Base-by-base conservation (phyloP, 2,329 filamentous ascomycete species). In the Metarhizium brunneum region DNA sequence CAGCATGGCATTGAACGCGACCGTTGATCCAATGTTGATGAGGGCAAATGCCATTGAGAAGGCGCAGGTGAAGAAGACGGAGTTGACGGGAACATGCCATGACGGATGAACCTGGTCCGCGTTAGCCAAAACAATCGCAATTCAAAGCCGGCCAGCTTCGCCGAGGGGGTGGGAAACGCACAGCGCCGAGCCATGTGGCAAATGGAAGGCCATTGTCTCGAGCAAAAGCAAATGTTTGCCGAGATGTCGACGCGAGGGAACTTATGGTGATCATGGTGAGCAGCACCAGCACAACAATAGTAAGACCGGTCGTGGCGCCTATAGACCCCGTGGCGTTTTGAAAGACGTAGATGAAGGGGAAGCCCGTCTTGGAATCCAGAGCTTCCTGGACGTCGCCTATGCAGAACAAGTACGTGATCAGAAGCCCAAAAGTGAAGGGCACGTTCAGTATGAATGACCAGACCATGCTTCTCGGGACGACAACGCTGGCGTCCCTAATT, bases 1-100 rank as follows among this genome's bases (percentile, higher is more conserved):
- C 30, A 68, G 63, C 56, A 71, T 66, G 48, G 65, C 64, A 56
- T 70, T 70, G 62, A 70, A 68, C 11, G 67, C 68, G 16, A 64
- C 59, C 2, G 62, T 63, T 20, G 67, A 69, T 8, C 69, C 69
- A 32, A 72, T 62, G 18, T 66, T 62, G 59, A 72, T 68, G 43
- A 70, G 60, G 20, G 64, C 63, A 29, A 72, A 64, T 14, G 71
- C 53, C 18, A 65, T 59, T 14, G 62, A 62, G 56, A 66, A 59
- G 29, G 59, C 50, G 11, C 65, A 64, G 6, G 67, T 65, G 30
- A 66, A 58, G 50, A 64, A 60, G 51, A 71, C 61, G 2, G 68
- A 59, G 56, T 69, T 68, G 56, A 70, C 61, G 2, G 69, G 69
- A 36, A 69, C 63, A 18, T 67, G 61, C 53, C 62, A 60, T 10